Conservation (phyloP, 129 eudicot species). For the Scalesia atractyloides region DNA sequence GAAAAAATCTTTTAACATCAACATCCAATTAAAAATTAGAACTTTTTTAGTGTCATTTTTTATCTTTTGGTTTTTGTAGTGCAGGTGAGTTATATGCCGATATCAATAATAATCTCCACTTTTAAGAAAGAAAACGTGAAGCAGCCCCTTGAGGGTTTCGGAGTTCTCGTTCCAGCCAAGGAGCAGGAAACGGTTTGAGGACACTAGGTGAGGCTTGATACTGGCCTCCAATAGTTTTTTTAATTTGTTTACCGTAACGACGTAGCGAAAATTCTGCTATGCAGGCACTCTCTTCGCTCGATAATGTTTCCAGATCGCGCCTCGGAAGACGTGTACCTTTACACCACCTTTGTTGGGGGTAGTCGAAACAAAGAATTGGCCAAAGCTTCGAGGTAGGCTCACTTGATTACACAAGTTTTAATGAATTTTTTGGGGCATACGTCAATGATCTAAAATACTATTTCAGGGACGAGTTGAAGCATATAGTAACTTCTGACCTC, state of each 20-base stretch:
- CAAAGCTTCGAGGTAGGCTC: conserved; percentile 76
- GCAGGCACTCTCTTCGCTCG: conserved; percentile 98
- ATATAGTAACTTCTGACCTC: conserved; percentile 84
- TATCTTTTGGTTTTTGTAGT: conserved; percentile 19
- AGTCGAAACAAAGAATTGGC: conserved; percentile 88
- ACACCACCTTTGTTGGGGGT: conserved; percentile 96
- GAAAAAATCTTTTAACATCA: background rate
- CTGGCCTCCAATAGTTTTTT: conserved; percentile 11
- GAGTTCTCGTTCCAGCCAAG: conserved; percentile 91
- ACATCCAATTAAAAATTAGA: background rate
- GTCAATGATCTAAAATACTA: background rate
- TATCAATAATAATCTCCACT: conserved; percentile 82
- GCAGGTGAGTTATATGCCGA: conserved; percentile 87
- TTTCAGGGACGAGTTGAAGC: conserved; percentile 80
- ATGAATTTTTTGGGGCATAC: background rate
- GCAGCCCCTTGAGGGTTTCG: conserved; percentile 93
- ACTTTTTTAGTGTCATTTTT: conserved; percentile 8
- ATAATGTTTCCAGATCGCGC: conserved; percentile 99
- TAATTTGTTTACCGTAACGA: background rate
- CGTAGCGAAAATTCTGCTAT: conserved; percentile 23
- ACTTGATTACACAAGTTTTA: background rate
- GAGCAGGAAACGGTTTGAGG: conserved; percentile 91
- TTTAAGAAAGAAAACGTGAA: conserved; percentile 84
- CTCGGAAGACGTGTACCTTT: conserved; percentile 67
- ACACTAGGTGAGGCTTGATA: conserved; percentile 66